These are phyloP conservation scores for Boletus vermiculosoides DNA, from an alignment of 768 basidiomycete species.

Conservation along the genomic window DNA sequence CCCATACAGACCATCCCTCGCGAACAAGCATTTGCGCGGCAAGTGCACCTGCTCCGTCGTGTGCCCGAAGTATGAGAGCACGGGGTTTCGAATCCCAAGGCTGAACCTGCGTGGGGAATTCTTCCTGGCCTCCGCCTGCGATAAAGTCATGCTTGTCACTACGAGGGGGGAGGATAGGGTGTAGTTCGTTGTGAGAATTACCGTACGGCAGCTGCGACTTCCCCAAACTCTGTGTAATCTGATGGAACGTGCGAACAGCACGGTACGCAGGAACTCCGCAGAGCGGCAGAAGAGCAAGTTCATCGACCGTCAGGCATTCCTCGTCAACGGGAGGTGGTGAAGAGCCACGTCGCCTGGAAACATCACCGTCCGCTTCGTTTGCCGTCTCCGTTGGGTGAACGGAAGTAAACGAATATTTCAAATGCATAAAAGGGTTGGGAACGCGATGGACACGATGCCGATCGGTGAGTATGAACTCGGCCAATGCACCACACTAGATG, in stretches of 20 bases:
- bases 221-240: conserved; percentile 28
- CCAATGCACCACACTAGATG: conserved; percentile 73
- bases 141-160: conserved; percentile 25
- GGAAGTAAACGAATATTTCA: conserved; percentile 24
- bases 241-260: conserved; percentile 66
- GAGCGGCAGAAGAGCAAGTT: conserved; percentile 78
- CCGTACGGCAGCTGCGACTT: conserved; percentile 25
- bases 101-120: conserved; percentile 1
- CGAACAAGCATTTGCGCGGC: conserved; percentile 73
- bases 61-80: conserved; percentile 68
- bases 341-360: conserved; percentile 11
- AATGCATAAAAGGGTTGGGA: conserved; percentile 55
- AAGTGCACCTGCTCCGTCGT: conserved; percentile 74
- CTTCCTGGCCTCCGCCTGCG: conserved; percentile 27
- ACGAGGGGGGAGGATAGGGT: conserved; percentile 27
- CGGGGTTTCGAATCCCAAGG: conserved; percentile 30
- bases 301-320: conserved; percentile 51
- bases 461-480: conserved; percentile 87
- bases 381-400: conserved; percentile 10
- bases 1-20: conserved; percentile 72
- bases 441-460: conserved; percentile 73
- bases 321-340: conserved; percentile 7
- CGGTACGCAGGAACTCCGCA: conserved; percentile 81
- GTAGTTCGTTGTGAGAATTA: conserved; percentile 27
- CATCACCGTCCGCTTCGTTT: conserved; percentile 7